Conservation (phyloP, 768 basidiomycete genomes). For the Phaeolepiota aurea region DNA sequence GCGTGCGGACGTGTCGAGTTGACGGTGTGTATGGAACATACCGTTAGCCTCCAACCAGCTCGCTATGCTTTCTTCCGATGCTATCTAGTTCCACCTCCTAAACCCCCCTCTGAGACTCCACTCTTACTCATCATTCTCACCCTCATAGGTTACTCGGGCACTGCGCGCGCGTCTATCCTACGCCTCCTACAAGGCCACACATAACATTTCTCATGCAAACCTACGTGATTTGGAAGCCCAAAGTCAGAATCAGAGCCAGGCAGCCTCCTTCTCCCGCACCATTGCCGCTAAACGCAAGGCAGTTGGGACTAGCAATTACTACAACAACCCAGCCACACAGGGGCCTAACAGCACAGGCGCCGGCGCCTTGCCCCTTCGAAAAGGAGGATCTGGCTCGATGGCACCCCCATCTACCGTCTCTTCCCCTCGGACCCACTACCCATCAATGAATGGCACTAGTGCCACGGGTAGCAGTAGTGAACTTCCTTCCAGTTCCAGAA, state of each 20-base stretch:
- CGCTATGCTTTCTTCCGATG: no score
- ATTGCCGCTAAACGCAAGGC: slow-evolving; percentile 54
- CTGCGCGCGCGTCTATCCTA: slow-evolving; percentile 76
- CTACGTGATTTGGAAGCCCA: slow-evolving; percentile 69
- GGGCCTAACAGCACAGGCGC: slow-evolving; percentile 23
- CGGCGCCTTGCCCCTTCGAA: slow-evolving; percentile 20
- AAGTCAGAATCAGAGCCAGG: slow-evolving; percentile 33
- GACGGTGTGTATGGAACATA: slow-evolving; percentile 5
- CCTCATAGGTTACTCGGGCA: slow-evolving; percentile 66
- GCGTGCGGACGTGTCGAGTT: slow-evolving; percentile 6
- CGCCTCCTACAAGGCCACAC: slow-evolving; percentile 76
- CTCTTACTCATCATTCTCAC: slow-evolving; percentile 25
- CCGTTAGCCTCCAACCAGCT: no score
- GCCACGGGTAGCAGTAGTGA: slow-evolving; percentile 23
- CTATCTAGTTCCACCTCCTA: no score
- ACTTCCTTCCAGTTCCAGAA: slow-evolving; percentile 22
- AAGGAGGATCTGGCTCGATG: slow-evolving; percentile 36
- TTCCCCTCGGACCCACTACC: slow-evolving; percentile 35
- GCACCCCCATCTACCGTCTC: slow-evolving; percentile 32
- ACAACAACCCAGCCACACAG: slow-evolving; percentile 45
- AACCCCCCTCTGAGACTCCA: slow-evolving; percentile 16
- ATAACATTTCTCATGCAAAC: slow-evolving; percentile 59
- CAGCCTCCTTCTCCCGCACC: slow-evolving; percentile 38
- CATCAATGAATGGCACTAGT: slow-evolving; percentile 23
- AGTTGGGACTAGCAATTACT: slow-evolving; percentile 32